Percentiles rank a stretch among this genome's conserved stretches.
These are phyloP conservation scores for Hyparrhenia diplandra DNA, from an alignment of 176 grass and related monocot species.

Conservation along the genomic window DNA sequence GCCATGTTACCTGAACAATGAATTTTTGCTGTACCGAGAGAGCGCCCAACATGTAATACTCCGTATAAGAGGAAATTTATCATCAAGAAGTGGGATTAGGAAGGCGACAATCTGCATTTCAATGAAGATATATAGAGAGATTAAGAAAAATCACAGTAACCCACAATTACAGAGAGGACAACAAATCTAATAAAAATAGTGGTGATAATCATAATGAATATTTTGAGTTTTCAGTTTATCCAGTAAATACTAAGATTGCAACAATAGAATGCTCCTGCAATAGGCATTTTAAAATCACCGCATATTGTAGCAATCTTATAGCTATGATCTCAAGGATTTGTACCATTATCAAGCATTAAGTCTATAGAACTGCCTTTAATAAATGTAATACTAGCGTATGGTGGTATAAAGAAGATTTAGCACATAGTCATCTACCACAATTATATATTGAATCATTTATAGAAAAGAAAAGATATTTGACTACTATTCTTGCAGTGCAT, in stretches of 20 bases:
- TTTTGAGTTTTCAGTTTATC: background rate
- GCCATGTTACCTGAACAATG: conserved; percentile 78
- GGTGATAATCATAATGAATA: background rate
- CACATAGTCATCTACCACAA: background rate
- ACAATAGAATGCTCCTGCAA: background rate
- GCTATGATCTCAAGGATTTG: background rate
- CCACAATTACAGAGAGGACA: background rate
- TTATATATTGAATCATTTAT: background rate
- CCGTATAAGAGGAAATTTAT: conserved; percentile 99
- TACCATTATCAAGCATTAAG: background rate
- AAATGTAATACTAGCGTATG: background rate
- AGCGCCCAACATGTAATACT: conserved; percentile 99
- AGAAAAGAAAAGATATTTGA: background rate
- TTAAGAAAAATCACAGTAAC: background rate
- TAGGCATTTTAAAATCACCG: no score
- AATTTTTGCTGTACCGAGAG: conserved; percentile 97
- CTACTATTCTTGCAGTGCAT: background rate
- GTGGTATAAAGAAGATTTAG: conserved; percentile 5
- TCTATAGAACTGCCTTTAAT: background rate
- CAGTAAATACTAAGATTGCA: background rate
- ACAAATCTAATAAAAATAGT: conserved; percentile 8
- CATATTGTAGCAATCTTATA: background rate
- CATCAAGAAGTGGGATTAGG: conserved; percentile 87
- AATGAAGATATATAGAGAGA: conserved; percentile 7
- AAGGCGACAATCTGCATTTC: conserved; percentile 81